A percentile compares a stretch with the other conserved stretches of the same genome.
These are phyloP conservation scores for Rhodotorula sp. DNA, from an alignment of 1,284 basidiomycete genomes.

Conservation along the genomic window DNA sequence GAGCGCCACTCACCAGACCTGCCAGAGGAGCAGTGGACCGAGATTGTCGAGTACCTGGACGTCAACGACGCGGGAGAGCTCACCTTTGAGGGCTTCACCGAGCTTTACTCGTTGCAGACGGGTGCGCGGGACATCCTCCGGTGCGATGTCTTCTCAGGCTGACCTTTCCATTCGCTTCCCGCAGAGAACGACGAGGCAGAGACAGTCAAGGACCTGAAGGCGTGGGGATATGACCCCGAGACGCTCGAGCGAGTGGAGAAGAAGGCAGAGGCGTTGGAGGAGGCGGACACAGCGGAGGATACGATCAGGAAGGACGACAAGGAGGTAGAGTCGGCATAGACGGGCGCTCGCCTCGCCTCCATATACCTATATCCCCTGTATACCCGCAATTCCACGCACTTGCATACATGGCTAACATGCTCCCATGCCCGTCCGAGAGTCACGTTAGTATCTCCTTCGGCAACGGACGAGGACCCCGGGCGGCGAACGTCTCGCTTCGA, in stretches of 20 bases:
- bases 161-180: not conserved
- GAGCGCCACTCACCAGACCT: not conserved
- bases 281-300: not conserved
- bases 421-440: not conserved
- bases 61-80: conserved; percentile 23
- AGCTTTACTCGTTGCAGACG: conserved; percentile 34
- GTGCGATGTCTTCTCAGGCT: not conserved
- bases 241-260: conserved; percentile 7
- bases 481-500: no score
- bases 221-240: conserved; percentile 25
- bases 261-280: not conserved
- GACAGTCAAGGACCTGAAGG: conserved; percentile 30
- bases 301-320: not conserved
- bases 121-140: not conserved
- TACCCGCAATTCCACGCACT: not conserved
- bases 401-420: no score
- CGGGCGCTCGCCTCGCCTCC: not conserved
- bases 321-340: no score
- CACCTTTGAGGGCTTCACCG: conserved; percentile 33
- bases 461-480: no score
- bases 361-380: not conserved
- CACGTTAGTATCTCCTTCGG: not conserved
- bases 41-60: conserved; percentile 29
- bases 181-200: conserved; percentile 34
- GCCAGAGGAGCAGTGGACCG: conserved; percentile 24